These are phyloP conservation scores for Phytophthora capsici DNA, from an alignment of 352 stramenopile species.

Conservation along the genomic window DNA sequence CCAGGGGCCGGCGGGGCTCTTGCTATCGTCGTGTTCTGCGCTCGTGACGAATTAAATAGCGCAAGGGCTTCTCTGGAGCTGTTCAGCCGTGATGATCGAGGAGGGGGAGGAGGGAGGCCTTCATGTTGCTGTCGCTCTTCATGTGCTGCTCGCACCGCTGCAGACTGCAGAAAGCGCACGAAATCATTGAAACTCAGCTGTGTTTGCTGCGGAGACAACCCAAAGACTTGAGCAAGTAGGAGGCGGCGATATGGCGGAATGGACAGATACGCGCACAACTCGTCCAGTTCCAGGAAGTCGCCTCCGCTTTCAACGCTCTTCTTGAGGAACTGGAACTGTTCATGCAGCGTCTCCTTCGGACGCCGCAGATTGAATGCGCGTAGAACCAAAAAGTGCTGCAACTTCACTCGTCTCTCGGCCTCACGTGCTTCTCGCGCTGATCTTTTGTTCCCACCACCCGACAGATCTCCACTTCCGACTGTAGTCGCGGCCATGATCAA, in stretches of 20 bases:
- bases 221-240: conserved; percentile 63
- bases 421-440: conserved; percentile 31
- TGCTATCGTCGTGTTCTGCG: conserved; percentile 42
- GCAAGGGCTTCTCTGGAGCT: conserved; percentile 36
- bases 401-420: conserved; percentile 53
- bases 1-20: conserved; percentile 62
- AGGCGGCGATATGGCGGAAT: conserved; percentile 73
- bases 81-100: conserved; percentile 3
- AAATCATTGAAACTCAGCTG: conserved; percentile 64
- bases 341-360: conserved; percentile 56
- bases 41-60: conserved; percentile 49
- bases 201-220: conserved; percentile 39
- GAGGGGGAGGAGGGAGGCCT: conserved; percentile 30
- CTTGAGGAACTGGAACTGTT: conserved; percentile 73
- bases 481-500: too few species aligned
- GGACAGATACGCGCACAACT: conserved; percentile 72
- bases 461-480: neutral
- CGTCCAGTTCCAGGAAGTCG: conserved; percentile 57
- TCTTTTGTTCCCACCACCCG: neutral
- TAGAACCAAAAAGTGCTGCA: conserved; percentile 83
- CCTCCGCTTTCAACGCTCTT: conserved; percentile 25
- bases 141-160: conserved; percentile 49
- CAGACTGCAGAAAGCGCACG: conserved; percentile 70
- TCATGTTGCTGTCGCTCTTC: conserved; percentile 47
- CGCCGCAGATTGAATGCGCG: conserved; percentile 84